phyloP scores from a whole-genome alignment of 352 stramenopile species.

The Thraustochytrium striatum region DNA sequence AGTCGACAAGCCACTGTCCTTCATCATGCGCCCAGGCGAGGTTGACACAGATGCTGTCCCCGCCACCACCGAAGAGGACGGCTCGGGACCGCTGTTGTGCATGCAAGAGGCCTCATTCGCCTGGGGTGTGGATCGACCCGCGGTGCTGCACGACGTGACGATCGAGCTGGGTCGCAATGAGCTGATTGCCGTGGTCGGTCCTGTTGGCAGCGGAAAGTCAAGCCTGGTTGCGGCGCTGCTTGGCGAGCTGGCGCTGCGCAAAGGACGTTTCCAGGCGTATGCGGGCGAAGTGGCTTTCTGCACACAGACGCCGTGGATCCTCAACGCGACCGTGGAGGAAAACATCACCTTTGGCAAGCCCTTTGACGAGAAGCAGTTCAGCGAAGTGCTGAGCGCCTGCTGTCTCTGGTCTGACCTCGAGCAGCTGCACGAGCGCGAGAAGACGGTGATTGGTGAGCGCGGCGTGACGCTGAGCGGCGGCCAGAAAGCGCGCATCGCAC shows the following conservation, averaged over 20 bases:
- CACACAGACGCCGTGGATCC: constrained; percentile 79
- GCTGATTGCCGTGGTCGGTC: constrained; percentile 78
- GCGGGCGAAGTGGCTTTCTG: constrained; percentile 70
- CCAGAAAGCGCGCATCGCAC: constrained; percentile 61
- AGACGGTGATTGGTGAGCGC: constrained; percentile 72
- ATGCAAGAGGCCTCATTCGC: constrained; percentile 7
- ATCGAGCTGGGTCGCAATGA: background rate
- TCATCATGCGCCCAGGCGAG: too few relatives aligned
- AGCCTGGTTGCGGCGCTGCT: constrained; percentile 66
- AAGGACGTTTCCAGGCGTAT: too few relatives aligned
- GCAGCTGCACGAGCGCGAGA: constrained; percentile 67
- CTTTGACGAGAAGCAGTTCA: constrained; percentile 60
- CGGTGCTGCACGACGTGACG: constrained; percentile 16
- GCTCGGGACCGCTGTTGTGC: too few relatives aligned
- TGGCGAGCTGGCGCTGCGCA: constrained; percentile 62
- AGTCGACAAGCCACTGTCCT: too few relatives aligned
- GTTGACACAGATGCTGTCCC: too few relatives aligned
- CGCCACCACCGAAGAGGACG: too few relatives aligned
- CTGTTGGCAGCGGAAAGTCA: constrained; percentile 78
- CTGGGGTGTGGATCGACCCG: too few relatives aligned
- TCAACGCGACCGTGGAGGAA: constrained; percentile 80
- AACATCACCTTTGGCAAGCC: constrained; percentile 81
- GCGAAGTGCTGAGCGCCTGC: constrained; percentile 62
- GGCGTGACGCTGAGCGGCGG: constrained; percentile 65
- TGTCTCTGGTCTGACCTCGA: constrained; percentile 69